A percentile compares a stretch with the other conserved stretches of the same genome.
Conservation (phyloP, 257 asterid species). For the Solanum sitiens region DNA sequence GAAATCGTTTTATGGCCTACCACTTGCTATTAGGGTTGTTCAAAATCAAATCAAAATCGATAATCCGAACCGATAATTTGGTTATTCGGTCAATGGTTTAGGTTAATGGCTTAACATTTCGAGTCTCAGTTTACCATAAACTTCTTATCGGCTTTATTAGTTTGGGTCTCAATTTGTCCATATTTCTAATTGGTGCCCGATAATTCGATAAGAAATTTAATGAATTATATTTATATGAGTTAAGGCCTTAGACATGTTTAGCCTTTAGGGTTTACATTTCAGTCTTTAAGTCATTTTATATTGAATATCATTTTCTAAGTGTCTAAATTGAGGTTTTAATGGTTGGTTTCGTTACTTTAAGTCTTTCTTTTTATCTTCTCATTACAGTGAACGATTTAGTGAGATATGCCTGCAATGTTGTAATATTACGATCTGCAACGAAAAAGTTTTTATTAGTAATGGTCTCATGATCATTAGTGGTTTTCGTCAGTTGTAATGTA, state of each 20-base stretch:
- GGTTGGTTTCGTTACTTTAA: background rate
- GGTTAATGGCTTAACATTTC: background rate
- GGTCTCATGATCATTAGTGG: background rate
- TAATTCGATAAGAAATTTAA: background rate
- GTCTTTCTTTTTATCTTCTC: background rate
- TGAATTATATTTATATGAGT: too few relatives aligned
- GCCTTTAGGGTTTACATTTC: background rate
- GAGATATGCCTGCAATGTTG: background rate
- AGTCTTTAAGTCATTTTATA: too few relatives aligned
- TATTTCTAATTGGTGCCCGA: background rate
- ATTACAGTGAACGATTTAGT: background rate
- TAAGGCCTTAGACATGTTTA: background rate
- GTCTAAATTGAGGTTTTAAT: background rate
- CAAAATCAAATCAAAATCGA: too few relatives aligned
- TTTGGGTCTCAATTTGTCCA: background rate
- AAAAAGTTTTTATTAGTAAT: background rate
- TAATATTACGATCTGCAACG: background rate
- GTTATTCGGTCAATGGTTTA: background rate
- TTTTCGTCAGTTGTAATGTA: background rate
- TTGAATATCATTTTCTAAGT: background rate
- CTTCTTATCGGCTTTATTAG: background rate
- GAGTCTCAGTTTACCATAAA: background rate
- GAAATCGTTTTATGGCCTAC: too few relatives aligned
- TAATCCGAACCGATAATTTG: too few relatives aligned
- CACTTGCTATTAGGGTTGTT: too few relatives aligned